Percentiles rank a stretch among this genome's conserved stretches.
Conservation (phyloP, 139 green algal species). For the Chlamydomonas incerta region DNA sequence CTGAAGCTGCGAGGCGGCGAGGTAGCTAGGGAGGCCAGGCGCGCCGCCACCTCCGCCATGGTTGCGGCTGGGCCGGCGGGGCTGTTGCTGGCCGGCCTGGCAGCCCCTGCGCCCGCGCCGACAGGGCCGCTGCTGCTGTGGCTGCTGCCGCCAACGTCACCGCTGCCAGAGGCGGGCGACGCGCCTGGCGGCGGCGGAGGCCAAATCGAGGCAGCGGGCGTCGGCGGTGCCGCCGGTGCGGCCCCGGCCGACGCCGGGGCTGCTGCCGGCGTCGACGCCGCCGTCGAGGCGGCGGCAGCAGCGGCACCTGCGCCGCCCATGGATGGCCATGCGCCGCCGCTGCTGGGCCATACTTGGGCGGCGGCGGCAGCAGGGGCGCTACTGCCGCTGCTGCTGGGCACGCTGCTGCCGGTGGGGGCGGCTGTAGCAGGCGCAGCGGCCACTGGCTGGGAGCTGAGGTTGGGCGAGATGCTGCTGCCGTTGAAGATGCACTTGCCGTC, state of each 20-base stretch:
- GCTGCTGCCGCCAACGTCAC: not conserved
- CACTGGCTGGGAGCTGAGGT: not conserved
- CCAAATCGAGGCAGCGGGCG: too few species aligned
- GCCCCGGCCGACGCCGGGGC: not conserved
- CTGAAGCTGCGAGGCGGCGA: not conserved
- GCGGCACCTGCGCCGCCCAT: not conserved
- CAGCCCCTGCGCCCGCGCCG: not conserved
- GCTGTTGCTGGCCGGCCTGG: too few species aligned
- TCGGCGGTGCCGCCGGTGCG: not conserved
- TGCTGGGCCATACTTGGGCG: too few species aligned
- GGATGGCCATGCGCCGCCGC: not conserved
- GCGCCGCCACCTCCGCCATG: not conserved
- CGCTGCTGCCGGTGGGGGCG: not conserved
- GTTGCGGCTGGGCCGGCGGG: not conserved
- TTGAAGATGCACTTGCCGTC: constrained; percentile 26
- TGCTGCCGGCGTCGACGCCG: too few species aligned
- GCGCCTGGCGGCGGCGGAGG: too few species aligned
- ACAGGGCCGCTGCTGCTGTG: too few species aligned
- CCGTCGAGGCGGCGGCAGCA: too few species aligned
- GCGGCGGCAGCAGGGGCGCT: not conserved
- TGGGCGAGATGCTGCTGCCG: constrained; percentile 2
- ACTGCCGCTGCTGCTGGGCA: not conserved
- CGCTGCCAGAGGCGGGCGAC: not conserved
- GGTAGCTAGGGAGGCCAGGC: not conserved
- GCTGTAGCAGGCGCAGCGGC: not conserved